These are phyloP conservation scores for Dovyalis caffra DNA, from an alignment of 345 rosid genomes.

Conservation along the genomic window DNA sequence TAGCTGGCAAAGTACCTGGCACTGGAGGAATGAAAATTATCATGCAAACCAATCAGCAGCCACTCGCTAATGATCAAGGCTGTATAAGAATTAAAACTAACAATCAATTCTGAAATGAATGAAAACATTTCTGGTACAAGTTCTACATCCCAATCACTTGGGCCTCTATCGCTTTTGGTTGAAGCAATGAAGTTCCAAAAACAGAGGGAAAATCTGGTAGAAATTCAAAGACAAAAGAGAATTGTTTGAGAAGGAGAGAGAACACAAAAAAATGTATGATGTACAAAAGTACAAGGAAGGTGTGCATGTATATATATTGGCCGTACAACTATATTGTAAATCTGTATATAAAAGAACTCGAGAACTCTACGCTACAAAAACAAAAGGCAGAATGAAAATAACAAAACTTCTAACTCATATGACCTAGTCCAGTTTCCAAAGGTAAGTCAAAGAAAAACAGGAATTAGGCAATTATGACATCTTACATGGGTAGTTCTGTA, in stretches of 20 bases:
- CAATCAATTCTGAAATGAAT: background rate
- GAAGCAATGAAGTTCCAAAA: background rate
- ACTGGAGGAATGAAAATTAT: background rate
- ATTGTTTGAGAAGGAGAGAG: no score
- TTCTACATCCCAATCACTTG: background rate
- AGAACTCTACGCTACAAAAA: background rate
- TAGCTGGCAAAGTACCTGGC: background rate
- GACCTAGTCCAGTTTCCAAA: background rate
- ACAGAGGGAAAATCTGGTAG: background rate
- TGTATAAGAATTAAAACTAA: background rate
- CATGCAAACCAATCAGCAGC: background rate
- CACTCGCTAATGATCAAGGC: background rate
- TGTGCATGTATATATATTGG: background rate
- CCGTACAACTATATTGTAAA: background rate
- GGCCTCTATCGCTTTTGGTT: background rate
- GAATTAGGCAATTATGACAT: background rate
- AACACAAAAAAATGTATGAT: no score
- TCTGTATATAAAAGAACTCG: constrained; percentile 2
- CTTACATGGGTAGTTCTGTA: background rate
- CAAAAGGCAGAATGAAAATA: background rate
- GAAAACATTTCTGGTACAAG: background rate
- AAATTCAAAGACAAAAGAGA: background rate
- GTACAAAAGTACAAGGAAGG: background rate
- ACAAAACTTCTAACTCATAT: background rate
- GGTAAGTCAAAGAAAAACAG: background rate